Evolutionary conservation across 352 stramenopile genomes (phyloP), one percentile per base, ranked within the genome.

Genomic region (Phytophthora cactorum): DNA sequence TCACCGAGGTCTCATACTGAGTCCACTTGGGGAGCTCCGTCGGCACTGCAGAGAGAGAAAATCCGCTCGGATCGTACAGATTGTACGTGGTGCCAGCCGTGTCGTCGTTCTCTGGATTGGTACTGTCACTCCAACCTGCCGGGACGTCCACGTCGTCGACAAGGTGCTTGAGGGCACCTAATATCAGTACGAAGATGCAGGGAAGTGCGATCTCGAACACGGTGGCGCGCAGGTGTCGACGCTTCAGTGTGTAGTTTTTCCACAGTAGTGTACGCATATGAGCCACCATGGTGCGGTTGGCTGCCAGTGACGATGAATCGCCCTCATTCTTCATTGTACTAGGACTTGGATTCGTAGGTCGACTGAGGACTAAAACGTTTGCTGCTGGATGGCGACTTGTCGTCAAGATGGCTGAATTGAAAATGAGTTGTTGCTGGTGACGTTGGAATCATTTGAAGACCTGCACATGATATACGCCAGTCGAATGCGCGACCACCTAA

Each of bases 181-280:
- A 27, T 27, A 47, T 15, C 4, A 47, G 41, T 6, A 47, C 41
- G 15, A 47, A 47, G 41, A 47, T 22, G 9, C 41, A 47, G 10
- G n/a, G 41, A 9, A 47, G 17, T 4, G 41, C 41, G 41, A 47
- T 27, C 41, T 47, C 41, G n/a, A 47, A 47, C n/a, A 47, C 41
- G 2, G 41, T 28, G 41, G 41, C 41, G 3, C 15, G 15, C 41
- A 47, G 41, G n/a, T 47, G 41, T 22, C 41, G 41, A 27, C 41
- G 41, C 41, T 47, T 47, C 5, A 47, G 41, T 11, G 41, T 47
- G 41, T 47, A 47, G 41, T 47, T 47, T 11, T 47, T 47, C 41
- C 41, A 47, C 15, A 47, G 41, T 15, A 47, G 41, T 4, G 41
- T 47, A 22, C 17, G 15, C 41, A 47, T 28, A 12, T 47, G 41